phyloP scores from a whole-genome alignment of 306 rosid genomes.

The Trichosanthes cucumerina region DNA sequence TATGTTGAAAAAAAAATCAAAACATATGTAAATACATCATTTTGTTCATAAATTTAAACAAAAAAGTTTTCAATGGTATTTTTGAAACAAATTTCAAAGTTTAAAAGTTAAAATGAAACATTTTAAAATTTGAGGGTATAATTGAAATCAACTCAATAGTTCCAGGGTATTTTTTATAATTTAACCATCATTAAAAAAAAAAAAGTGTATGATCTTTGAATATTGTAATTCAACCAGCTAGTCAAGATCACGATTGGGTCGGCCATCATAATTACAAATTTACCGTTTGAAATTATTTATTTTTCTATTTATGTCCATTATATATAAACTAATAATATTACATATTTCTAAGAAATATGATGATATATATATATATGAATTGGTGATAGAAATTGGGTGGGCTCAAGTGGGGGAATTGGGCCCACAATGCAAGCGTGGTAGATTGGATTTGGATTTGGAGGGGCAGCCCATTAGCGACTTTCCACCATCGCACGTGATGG shows the following conservation, averaged over 20 bases:
- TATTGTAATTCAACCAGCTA: background rate
- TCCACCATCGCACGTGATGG: constrained; percentile 61
- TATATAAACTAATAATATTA: background rate
- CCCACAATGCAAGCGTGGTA: constrained; percentile 14
- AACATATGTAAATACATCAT: too few relatives aligned
- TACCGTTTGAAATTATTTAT: background rate
- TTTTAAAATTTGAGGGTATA: too few relatives aligned
- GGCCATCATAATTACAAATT: background rate
- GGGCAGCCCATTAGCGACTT: constrained; percentile 11
- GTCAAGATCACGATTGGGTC: background rate
- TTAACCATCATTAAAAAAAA: too few relatives aligned
- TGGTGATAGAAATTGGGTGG: background rate
- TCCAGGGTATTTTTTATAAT: too few relatives aligned
- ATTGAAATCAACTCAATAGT: too few relatives aligned
- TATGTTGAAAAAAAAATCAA: too few relatives aligned
- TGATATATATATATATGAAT: too few relatives aligned
- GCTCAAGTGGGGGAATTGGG: constrained; percentile 10
- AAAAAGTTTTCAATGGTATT: too few relatives aligned
- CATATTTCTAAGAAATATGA: background rate
- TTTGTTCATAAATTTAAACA: too few relatives aligned
- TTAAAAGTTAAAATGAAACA: too few relatives aligned
- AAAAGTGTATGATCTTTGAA: background rate
- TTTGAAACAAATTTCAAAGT: too few relatives aligned
- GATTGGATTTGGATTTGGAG: constrained; percentile 16
- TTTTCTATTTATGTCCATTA: background rate